Percentiles rank a stretch among this genome's conserved stretches.
These are phyloP conservation scores for Mortierella sp. DNA, from an alignment of 371 early-diverging fungal genomes.

Conservation along the genomic window DNA sequence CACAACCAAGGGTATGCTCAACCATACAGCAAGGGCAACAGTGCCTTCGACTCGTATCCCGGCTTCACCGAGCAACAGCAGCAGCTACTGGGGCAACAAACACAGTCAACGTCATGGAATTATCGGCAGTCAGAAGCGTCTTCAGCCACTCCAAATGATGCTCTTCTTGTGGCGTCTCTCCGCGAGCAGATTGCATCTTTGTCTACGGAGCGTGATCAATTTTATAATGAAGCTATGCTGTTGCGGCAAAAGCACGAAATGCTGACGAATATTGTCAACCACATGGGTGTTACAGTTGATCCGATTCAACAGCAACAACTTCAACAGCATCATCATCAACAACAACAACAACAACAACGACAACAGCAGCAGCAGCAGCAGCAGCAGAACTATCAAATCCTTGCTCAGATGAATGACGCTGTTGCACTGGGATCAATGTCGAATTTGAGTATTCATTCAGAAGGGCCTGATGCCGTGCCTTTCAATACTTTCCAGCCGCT, in stretches of 20 bases:
- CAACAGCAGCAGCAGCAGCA: constrained; percentile 42
- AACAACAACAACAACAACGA: constrained; percentile 22
- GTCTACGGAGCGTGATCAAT: constrained; percentile 45
- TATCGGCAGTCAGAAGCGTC: constrained; percentile 14
- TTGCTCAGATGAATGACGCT: constrained; percentile 5
- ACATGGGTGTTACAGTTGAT: constrained; percentile 43
- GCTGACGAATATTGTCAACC: constrained; percentile 37
- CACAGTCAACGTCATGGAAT: background rate
- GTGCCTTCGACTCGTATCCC: constrained; percentile 16
- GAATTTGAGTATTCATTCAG: constrained; percentile 1
- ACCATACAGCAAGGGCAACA: constrained; percentile 25
- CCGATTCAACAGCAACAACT: constrained; percentile 46
- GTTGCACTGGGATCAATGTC: constrained; percentile 6
- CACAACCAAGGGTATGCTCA: constrained; percentile 14
- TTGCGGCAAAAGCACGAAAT: constrained; percentile 41
- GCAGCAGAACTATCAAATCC: constrained; percentile 12
- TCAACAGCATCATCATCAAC: too few relatives aligned
- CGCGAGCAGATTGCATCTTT: constrained; percentile 47
- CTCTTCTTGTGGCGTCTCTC: constrained; percentile 33
- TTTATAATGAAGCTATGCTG: constrained; percentile 39
- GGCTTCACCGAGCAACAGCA: constrained; percentile 18
- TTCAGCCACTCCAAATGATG: constrained; percentile 6
- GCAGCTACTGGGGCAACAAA: constrained; percentile 7
- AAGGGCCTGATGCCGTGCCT: background rate
- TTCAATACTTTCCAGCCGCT: background rate